phyloP scores from a whole-genome alignment of 192 early-diverging fungal species.

The Geranomyces variabilis region DNA sequence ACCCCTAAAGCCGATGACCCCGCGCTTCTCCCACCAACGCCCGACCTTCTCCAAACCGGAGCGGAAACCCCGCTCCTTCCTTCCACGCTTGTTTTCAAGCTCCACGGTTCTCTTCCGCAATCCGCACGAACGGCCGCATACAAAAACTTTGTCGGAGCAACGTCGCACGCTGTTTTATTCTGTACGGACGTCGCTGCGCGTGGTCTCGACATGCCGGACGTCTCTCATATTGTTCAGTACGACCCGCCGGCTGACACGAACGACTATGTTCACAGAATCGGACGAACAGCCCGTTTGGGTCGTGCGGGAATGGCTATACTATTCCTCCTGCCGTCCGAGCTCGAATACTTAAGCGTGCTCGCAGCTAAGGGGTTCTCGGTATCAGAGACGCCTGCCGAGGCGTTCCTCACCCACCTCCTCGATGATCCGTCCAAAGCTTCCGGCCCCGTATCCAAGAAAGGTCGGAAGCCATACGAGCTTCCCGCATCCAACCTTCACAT shows the following conservation, averaged over 20 bases:
- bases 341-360: constrained; percentile 66
- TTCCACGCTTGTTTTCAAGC: constrained; percentile 71
- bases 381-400: constrained; percentile 38
- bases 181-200: constrained; percentile 98
- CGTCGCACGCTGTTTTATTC: constrained; percentile 74
- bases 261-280: constrained; percentile 97
- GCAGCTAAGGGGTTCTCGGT: constrained; percentile 68
- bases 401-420: constrained; percentile 19
- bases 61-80: constrained; percentile 67
- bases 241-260: constrained; percentile 93
- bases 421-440: background rate
- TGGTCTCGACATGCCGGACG: constrained; percentile 95
- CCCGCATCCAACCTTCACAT: constrained; percentile 63
- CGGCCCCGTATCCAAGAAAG: background rate
- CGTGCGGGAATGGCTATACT: constrained; percentile 81
- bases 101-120: constrained; percentile 90
- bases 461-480: constrained; percentile 48
- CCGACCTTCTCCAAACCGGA: constrained; percentile 37
- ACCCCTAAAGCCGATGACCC: constrained; percentile 5
- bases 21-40: constrained; percentile 30
- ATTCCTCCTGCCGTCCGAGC: constrained; percentile 90
- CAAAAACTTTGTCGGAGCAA: constrained; percentile 62
- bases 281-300: constrained; percentile 94
- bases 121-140: constrained; percentile 76
- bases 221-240: constrained; percentile 90